phyloP scores from a whole-genome alignment of 805 yeast genomes.

The Yueomyces sinensis region DNA sequence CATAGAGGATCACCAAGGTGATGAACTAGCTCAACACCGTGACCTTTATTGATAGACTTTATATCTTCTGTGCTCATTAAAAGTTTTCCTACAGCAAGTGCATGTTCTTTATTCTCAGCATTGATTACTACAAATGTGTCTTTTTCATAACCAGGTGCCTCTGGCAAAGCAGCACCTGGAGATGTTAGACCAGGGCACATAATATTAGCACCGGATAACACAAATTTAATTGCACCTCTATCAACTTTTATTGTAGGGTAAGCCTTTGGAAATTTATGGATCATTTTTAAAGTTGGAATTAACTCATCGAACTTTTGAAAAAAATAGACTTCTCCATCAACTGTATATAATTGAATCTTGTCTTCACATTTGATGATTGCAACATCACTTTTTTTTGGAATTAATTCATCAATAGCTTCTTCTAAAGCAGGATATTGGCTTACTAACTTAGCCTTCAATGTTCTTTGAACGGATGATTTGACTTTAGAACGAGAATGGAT shows the following conservation, averaged over 20 bases:
- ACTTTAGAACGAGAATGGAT: constrained; percentile 83
- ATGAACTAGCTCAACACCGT: constrained; percentile 75
- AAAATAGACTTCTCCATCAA: constrained; percentile 61
- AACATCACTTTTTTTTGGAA: constrained; percentile 82
- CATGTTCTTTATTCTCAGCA: constrained; percentile 88
- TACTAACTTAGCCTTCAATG: constrained; percentile 63
- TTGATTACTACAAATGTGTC: constrained; percentile 68
- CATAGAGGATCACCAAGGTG: constrained; percentile 85
- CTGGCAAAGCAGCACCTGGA: constrained; percentile 73
- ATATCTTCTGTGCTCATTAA: constrained; percentile 85
- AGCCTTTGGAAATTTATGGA: constrained; percentile 69
- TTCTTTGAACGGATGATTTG: constrained; percentile 88
- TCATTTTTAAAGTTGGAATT: constrained; percentile 60
- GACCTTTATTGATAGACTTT: constrained; percentile 68
- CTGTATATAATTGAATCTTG: constrained; percentile 62
- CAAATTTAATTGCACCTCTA: constrained; percentile 92
- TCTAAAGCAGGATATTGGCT: constrained; percentile 65
- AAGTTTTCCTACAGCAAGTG: constrained; percentile 82
- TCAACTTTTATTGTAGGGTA: constrained; percentile 87
- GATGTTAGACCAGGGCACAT: constrained; percentile 95
- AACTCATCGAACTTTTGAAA: constrained; percentile 73
- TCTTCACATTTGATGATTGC: constrained; percentile 80
- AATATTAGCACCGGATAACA: constrained; percentile 88
- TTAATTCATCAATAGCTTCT: constrained; percentile 60
- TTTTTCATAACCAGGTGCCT: constrained; percentile 39